Percentiles rank a stretch among this genome's conserved stretches.
These are phyloP conservation scores for Haplographium delicatum DNA, from an alignment of 495 filamentous ascomycete species.

Conservation along the genomic window DNA sequence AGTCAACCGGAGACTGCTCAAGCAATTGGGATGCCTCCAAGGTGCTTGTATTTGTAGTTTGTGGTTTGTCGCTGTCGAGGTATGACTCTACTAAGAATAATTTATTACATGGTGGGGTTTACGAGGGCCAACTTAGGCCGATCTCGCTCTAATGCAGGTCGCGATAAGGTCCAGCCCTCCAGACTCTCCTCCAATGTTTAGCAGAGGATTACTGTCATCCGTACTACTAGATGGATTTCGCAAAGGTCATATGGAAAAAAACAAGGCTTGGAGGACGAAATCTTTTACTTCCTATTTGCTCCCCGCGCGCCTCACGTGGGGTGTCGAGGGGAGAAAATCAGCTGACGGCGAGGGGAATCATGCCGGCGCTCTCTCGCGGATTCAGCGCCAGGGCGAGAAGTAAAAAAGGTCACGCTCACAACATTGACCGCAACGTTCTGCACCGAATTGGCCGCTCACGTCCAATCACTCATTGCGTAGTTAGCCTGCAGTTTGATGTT, in stretches of 20 bases:
- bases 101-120: slow-evolving; percentile 2
- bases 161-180: slow-evolving; percentile 5
- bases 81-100: slow-evolving; percentile 10
- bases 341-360: background rate
- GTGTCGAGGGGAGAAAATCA: no score
- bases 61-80: no score
- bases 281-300: background rate
- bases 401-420: background rate
- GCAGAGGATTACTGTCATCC: slow-evolving; percentile 6
- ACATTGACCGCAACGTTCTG: background rate
- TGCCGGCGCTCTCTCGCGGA: background rate
- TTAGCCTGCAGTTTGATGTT: background rate
- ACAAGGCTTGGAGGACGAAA: background rate
- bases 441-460: background rate
- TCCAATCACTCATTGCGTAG: no score
- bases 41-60: slow-evolving; percentile 5
- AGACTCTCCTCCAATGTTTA: background rate
- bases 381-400: background rate
- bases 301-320: background rate
- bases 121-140: no score
- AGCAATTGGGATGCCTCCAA: slow-evolving; percentile 1
- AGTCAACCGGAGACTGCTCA: background rate
- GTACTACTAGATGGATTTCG: background rate
- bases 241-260: background rate
- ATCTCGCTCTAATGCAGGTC: slow-evolving; percentile 11